Percentiles rank a stretch among this genome's conserved stretches.
Conservation (phyloP, 2,329 filamentous ascomycete species). For the Elsinoe fawcettii region DNA sequence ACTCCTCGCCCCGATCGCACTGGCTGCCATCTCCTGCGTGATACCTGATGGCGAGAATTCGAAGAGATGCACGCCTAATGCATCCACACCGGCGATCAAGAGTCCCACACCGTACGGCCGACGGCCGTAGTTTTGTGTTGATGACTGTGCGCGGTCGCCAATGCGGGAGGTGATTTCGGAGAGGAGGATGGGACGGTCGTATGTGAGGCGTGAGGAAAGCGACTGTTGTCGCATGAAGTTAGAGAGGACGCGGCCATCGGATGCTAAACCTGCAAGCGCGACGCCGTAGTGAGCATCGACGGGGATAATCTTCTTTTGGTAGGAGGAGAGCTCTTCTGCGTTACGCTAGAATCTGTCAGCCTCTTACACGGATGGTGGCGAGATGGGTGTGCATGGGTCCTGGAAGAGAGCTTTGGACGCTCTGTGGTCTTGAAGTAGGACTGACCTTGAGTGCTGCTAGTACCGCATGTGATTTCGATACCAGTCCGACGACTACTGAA, state of each 20-base stretch:
- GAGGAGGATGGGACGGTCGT: constrained; percentile 86
- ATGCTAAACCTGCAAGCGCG: constrained; percentile 92
- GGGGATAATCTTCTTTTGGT: constrained; percentile 98
- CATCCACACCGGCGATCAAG: constrained; percentile 87
- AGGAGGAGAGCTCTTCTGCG: constrained; percentile 97
- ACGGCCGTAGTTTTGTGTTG: constrained; percentile 96
- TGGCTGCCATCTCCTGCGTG: constrained; percentile 95
- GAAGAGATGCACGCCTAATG: constrained; percentile 88
- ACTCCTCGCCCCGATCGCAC: constrained; percentile 88
- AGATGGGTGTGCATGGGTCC: neutral
- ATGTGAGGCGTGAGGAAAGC: constrained; percentile 88
- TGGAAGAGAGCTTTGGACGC: neutral
- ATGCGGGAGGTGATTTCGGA: constrained; percentile 85
- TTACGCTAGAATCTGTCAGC: constrained; percentile 60
- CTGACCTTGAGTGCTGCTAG: constrained; percentile 90
- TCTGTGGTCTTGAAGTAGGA: neutral
- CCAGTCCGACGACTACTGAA: constrained; percentile 92
- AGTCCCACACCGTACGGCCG: constrained; percentile 93
- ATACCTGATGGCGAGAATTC: constrained; percentile 96
- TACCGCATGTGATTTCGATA: constrained; percentile 96
- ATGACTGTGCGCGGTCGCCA: constrained; percentile 91
- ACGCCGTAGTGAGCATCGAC: constrained; percentile 94
- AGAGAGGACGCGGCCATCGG: constrained; percentile 95
- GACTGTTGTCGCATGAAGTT: constrained; percentile 99
- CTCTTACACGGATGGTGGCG: neutral